Evolutionary conservation across 2,329 filamentous ascomycete species (phyloP).

Genomic region (Pseudocercospora cruenta): DNA sequence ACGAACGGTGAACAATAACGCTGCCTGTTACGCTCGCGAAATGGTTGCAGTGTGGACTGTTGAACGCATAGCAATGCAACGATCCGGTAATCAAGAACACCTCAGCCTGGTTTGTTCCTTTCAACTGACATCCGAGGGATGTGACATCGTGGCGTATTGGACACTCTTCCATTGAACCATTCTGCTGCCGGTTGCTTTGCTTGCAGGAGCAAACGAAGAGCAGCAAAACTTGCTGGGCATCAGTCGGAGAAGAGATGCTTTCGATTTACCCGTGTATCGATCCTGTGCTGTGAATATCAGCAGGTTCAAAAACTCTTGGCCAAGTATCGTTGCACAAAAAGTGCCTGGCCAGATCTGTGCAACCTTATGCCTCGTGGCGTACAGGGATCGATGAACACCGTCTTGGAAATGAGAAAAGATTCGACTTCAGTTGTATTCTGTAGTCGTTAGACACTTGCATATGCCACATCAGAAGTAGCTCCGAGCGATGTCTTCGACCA

Average conservation of each 20-base stretch:
- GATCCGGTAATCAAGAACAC: background rate
- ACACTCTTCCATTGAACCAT: background rate
- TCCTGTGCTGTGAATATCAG: background rate
- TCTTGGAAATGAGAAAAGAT: background rate
- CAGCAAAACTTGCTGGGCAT: background rate
- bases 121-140: background rate
- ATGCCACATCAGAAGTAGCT: conserved; percentile 17
- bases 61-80: background rate
- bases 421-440: background rate
- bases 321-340: too few relatives aligned
- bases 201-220: background rate
- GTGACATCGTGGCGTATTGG: background rate
- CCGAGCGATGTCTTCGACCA: conserved; percentile 42
- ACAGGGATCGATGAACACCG: background rate
- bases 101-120: background rate
- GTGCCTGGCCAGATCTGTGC: background rate
- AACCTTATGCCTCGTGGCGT: background rate
- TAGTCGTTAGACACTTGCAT: background rate
- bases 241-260: background rate
- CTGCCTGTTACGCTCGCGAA: background rate
- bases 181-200: background rate
- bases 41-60: background rate
- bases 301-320: too few relatives aligned
- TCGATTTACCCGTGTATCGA: background rate
- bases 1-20: background rate